A percentile compares a stretch with the other conserved stretches of the same genome.
These are phyloP conservation scores for Zasmidium angulare DNA, from an alignment of 2,329 filamentous ascomycete species.

Conservation along the genomic window DNA sequence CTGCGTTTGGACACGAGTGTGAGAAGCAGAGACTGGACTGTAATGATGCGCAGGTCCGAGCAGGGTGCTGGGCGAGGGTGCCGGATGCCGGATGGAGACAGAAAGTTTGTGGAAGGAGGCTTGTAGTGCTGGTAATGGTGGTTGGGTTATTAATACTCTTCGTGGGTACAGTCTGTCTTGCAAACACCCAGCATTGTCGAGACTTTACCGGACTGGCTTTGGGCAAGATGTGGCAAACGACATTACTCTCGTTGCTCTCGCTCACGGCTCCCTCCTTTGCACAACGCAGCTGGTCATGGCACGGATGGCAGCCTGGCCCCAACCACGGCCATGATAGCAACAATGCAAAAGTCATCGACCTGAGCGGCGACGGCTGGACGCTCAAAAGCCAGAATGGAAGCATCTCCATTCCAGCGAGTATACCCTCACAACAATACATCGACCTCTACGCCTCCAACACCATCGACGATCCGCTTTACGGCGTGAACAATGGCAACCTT, in stretches of 20 bases:
- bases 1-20: too few relatives aligned
- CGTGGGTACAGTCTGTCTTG: background rate
- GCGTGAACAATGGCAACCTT: background rate
- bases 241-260: background rate
- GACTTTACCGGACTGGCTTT: background rate
- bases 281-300: background rate
- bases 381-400: conserved; percentile 1
- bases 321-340: background rate
- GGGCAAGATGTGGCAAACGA: background rate
- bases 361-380: background rate
- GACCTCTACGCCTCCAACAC: conserved; percentile 1
- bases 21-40: too few relatives aligned
- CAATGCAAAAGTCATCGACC: background rate
- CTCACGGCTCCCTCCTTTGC: background rate
- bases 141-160: background rate
- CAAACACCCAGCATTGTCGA: background rate
- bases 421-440: conserved; percentile 2
- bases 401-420: background rate
- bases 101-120: background rate
- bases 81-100: background rate
- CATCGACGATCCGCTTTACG: conserved; percentile 1
- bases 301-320: background rate
- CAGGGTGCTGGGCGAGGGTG: background rate
- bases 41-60: background rate
- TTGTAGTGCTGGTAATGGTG: too few relatives aligned